Percentiles rank a stretch among this genome's conserved stretches.
Conservation (phyloP, 208 protist species). For the Novymonas esmeraldas region DNA sequence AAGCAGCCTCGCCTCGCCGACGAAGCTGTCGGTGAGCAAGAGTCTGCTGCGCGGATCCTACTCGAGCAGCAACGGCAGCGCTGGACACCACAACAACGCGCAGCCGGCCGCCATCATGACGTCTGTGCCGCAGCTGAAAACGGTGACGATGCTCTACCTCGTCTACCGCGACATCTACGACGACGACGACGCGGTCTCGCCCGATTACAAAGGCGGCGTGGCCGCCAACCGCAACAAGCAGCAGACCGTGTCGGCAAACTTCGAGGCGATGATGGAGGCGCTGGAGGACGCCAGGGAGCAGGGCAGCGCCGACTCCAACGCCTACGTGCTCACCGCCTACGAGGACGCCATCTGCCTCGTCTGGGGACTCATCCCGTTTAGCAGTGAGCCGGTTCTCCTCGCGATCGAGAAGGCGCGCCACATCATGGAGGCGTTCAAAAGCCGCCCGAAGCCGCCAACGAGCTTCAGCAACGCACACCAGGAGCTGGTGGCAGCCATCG, state of each 20-base stretch:
- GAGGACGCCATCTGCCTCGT: conserved; percentile 64
- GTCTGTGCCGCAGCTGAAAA: conserved; percentile 55
- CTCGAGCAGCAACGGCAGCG: conserved; percentile 6
- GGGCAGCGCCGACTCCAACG: conserved; percentile 39
- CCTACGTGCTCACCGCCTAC: conserved; percentile 61
- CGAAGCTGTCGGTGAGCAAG: conserved; percentile 16
- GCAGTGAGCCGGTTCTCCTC: conserved; percentile 57
- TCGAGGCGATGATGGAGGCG: conserved; percentile 55
- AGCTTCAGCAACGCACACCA: conserved; percentile 26
- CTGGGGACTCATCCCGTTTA: conserved; percentile 69
- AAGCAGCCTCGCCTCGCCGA: conserved; percentile 2
- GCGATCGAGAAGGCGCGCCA: conserved; percentile 57
- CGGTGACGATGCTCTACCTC: conserved; percentile 73
- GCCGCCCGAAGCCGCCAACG: conserved; percentile 40
- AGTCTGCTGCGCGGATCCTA: conserved; percentile 5
- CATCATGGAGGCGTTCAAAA: conserved; percentile 49
- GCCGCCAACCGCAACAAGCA: conserved; percentile 22
- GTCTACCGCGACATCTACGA: conserved; percentile 57
- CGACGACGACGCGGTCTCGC: neutral
- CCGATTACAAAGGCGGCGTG: conserved; percentile 10
- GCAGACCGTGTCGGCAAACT: conserved; percentile 38
- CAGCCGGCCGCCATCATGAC: conserved; percentile 3
- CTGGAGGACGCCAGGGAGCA: conserved; percentile 43
- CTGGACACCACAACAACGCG: neutral
- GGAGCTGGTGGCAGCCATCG: conserved; percentile 55